Evolutionary conservation across 2,329 filamentous ascomycete species (phyloP).

Genomic region (Ilyonectria sp.): DNA sequence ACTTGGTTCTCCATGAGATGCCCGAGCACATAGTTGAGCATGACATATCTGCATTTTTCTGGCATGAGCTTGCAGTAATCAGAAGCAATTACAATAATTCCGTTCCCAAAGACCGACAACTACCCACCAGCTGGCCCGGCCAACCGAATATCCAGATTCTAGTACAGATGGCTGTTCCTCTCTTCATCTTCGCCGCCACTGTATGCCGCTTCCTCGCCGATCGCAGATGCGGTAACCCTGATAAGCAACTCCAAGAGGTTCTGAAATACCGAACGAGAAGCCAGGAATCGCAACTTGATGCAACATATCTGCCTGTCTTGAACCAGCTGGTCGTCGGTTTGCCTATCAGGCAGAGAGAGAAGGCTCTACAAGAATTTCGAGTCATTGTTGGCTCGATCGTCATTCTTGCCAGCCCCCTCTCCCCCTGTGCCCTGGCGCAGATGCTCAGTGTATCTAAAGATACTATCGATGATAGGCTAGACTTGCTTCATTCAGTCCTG

Average conservation of each 20-base stretch:
- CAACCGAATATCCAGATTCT: slow-evolving; percentile 25
- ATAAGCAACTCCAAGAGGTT: slow-evolving; percentile 43
- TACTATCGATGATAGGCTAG: slow-evolving; percentile 36
- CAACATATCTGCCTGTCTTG: not conserved
- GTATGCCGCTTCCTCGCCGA: slow-evolving; percentile 50
- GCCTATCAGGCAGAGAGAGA: not conserved
- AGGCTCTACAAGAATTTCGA: not conserved
- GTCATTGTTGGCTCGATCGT: slow-evolving; percentile 12
- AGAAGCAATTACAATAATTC: slow-evolving; percentile 37
- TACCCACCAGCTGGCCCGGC: slow-evolving; percentile 29
- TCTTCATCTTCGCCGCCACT: slow-evolving; percentile 57
- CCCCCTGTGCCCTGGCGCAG: slow-evolving; percentile 38
- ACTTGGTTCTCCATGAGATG: slow-evolving; percentile 56
- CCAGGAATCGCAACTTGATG: slow-evolving; percentile 11
- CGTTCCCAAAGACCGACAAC: not conserved
- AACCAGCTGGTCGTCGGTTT: not conserved
- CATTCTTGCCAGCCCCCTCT: slow-evolving; percentile 25
- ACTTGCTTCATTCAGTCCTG: slow-evolving; percentile 35
- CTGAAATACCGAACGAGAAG: slow-evolving; percentile 34
- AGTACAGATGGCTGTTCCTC: slow-evolving; percentile 47
- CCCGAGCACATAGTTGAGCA: slow-evolving; percentile 47
- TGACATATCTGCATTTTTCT: slow-evolving; percentile 56
- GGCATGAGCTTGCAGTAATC: slow-evolving; percentile 50
- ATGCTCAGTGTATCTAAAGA: slow-evolving; percentile 39
- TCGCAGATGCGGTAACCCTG: slow-evolving; percentile 35